phyloP scores from a whole-genome alignment of 305 asterid genomes.

The Fraxinus sp. region DNA sequence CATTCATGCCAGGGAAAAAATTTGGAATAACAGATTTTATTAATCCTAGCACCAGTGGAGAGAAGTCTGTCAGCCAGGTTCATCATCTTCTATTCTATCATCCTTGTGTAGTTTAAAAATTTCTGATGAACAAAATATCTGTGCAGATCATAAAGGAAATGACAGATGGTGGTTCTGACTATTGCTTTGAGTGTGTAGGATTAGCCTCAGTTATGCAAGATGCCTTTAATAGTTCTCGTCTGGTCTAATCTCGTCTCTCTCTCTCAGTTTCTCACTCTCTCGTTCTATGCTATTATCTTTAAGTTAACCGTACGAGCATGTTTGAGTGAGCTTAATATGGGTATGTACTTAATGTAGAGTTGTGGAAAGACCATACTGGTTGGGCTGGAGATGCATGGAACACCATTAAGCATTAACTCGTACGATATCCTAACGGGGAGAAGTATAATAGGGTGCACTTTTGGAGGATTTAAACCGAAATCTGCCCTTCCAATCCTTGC shows the following conservation, averaged over 20 bases:
- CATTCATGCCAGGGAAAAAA: slow-evolving; percentile 26
- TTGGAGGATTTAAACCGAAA: slow-evolving; percentile 47
- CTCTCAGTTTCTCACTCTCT: neutral
- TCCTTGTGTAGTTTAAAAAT: neutral
- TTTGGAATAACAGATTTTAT: slow-evolving; percentile 45
- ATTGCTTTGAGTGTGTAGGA: slow-evolving; percentile 50
- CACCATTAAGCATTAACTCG: slow-evolving; percentile 31
- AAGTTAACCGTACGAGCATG: neutral
- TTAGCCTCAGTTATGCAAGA: slow-evolving; percentile 40
- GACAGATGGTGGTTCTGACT: slow-evolving; percentile 44
- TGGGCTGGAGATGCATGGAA: slow-evolving; percentile 38
- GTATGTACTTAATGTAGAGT: slow-evolving; percentile 26
- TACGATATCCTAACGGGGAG: slow-evolving; percentile 25
- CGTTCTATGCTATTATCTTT: neutral
- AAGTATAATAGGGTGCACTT: slow-evolving; percentile 28
- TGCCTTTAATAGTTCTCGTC: slow-evolving; percentile 36
- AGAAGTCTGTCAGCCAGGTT: slow-evolving; percentile 37
- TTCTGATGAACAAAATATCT: neutral
- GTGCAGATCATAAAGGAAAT: slow-evolving; percentile 37
- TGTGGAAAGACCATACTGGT: slow-evolving; percentile 40
- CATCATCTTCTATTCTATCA: neutral
- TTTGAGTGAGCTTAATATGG: neutral
- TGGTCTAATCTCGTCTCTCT: neutral
- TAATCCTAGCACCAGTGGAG: slow-evolving; percentile 33
- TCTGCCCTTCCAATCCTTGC: slow-evolving; percentile 31